Conservation (phyloP, 768 basidiomycete genomes). For the Tylopilus sp. region DNA sequence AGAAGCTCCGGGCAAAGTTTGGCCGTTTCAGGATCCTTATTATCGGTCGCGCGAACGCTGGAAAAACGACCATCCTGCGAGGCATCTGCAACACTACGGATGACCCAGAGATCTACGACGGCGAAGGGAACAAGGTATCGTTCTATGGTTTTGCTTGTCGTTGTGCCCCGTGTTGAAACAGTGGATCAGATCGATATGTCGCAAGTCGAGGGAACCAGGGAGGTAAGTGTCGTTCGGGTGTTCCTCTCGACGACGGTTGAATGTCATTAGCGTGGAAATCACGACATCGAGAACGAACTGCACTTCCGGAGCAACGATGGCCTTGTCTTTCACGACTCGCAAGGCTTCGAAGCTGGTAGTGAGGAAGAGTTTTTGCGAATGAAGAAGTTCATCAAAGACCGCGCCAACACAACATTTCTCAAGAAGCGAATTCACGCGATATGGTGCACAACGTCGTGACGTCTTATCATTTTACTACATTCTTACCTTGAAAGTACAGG, state of each 20-base stretch:
- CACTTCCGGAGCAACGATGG: slow-evolving; percentile 3
- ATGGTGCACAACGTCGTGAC: background rate
- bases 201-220: background rate
- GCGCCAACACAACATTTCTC: background rate
- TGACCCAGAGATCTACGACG: slow-evolving; percentile 3
- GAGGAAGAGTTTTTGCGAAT: background rate
- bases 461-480: background rate
- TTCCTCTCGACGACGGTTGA: too few relatives aligned
- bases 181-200: background rate
- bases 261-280: background rate
- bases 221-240: background rate
- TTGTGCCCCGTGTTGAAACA: background rate
- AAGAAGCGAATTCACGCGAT: slow-evolving; percentile 8
- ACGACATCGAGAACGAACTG: slow-evolving; percentile 1
- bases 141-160: too few relatives aligned
- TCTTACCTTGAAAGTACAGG: too few relatives aligned
- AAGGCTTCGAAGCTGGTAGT: slow-evolving; percentile 6
- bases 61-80: slow-evolving; percentile 4
- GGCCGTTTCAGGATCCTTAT: slow-evolving; percentile 1
- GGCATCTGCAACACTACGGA: slow-evolving; percentile 4
- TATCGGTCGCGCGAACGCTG: slow-evolving; percentile 1
- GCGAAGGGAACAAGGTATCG: background rate
- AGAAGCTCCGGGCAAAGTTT: background rate
- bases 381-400: slow-evolving; percentile 6
- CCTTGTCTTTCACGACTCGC: slow-evolving; percentile 2